Percentiles rank a stretch among this genome's conserved stretches.
phyloP scores from a whole-genome alignment of 2,329 filamentous ascomycete genomes.

The Ophiostoma perfectum region DNA sequence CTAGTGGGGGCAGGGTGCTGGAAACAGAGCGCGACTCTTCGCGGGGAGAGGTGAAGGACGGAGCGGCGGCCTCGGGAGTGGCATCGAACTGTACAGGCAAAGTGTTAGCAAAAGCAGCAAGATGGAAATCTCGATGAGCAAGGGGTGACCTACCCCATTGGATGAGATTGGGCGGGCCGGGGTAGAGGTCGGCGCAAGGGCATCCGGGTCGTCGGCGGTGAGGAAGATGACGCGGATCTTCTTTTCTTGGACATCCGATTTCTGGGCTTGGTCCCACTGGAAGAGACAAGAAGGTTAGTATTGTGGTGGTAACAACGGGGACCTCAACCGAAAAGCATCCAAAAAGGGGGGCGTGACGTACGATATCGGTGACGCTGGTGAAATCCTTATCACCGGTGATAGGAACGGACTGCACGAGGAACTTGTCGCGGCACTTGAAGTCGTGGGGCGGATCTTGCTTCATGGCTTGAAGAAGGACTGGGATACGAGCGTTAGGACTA shows the following conservation, averaged over 20 bases:
- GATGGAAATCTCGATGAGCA: background rate
- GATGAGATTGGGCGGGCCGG: slow-evolving; percentile 30
- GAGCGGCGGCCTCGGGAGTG: slow-evolving; percentile 33
- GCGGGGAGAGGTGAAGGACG: slow-evolving; percentile 33
- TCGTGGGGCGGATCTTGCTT: slow-evolving; percentile 85
- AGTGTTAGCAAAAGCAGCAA: background rate
- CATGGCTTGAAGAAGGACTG: slow-evolving; percentile 95
- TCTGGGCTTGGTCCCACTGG: slow-evolving; percentile 75
- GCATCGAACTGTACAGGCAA: slow-evolving; percentile 29
- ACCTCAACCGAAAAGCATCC: too few species aligned
- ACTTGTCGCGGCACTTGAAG: slow-evolving; percentile 60
- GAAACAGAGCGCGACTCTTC: slow-evolving; percentile 28
- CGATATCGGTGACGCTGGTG: slow-evolving; percentile 71
- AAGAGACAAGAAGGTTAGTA: background rate
- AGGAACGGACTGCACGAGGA: slow-evolving; percentile 36
- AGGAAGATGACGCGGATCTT: slow-evolving; percentile 94
- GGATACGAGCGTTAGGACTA: background rate
- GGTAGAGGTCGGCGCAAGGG: slow-evolving; percentile 31
- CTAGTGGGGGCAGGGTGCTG: slow-evolving; percentile 25
- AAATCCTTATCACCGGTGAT: slow-evolving; percentile 81
- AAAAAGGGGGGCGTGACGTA: slow-evolving; percentile 41
- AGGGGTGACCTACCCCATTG: slow-evolving; percentile 28
- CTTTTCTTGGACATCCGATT: slow-evolving; percentile 76
- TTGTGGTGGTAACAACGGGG: background rate
- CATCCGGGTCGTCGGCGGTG: slow-evolving; percentile 46